A percentile compares a stretch with the other conserved stretches of the same genome.
Evolutionary conservation across 23 red algal species (phyloP).

Genomic region (Gracilariopsis chorda): DNA sequence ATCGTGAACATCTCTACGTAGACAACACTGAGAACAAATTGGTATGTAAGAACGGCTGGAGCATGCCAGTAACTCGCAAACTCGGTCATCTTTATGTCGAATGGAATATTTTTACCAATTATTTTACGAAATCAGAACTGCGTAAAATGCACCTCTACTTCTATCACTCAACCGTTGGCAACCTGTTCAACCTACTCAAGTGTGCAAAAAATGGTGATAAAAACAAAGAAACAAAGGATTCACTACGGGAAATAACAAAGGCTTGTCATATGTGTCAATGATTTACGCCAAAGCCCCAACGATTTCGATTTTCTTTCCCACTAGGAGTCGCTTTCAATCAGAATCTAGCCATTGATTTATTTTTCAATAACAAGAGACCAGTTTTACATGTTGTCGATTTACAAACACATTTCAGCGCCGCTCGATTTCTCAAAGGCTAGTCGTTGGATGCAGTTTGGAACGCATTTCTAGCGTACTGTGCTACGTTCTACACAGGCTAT

Average conservation of each 20-base stretch:
- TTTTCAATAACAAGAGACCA: background rate
- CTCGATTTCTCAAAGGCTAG: background rate
- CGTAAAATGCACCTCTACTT: background rate
- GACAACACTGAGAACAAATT: background rate
- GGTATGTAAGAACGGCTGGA: background rate
- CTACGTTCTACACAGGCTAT: background rate
- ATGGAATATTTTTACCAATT: background rate
- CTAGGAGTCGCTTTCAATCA: background rate
- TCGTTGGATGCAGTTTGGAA: background rate
- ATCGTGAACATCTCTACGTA: background rate
- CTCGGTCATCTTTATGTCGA: background rate
- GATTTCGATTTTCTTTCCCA: background rate
- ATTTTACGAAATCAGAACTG: slow-evolving; percentile 1
- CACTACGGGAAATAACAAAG: background rate
- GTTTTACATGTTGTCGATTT: background rate
- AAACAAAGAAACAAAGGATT: background rate
- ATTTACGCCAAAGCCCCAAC: background rate
- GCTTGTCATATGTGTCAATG: background rate
- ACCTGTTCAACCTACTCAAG: background rate
- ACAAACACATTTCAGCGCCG: background rate
- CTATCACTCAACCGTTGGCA: background rate
- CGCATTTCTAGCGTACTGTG: background rate
- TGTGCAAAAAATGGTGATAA: background rate
- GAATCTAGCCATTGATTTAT: background rate
- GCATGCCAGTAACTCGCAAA: background rate